phyloP scores from a whole-genome alignment of 345 rosid species.

The Populus tremula region DNA sequence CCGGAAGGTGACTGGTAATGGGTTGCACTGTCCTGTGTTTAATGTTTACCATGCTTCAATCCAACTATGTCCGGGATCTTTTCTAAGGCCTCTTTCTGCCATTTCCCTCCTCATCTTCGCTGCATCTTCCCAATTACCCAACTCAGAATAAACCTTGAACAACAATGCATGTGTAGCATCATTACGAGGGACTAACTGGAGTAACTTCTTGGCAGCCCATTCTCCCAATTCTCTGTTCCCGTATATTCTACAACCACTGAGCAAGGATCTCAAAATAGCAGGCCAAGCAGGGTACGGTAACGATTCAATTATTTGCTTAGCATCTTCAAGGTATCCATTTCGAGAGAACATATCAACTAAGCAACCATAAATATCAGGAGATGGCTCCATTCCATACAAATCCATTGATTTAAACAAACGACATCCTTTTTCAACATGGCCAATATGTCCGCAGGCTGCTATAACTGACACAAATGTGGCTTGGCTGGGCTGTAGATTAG shows the following conservation, averaged over 20 bases:
- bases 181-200: conserved; percentile 34
- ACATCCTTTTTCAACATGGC: conserved; percentile 37
- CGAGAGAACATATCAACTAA: conserved; percentile 45
- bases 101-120: conserved; percentile 21
- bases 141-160: conserved; percentile 35
- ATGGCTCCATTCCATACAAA: conserved; percentile 32
- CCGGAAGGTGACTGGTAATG: neutral
- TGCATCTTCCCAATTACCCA: conserved; percentile 41
- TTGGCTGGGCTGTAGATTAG: conserved; percentile 30
- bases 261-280: conserved; percentile 40
- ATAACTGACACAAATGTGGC: conserved; percentile 43
- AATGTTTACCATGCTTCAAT: conserved; percentile 8
- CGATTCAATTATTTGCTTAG: conserved; percentile 30
- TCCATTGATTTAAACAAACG: conserved; percentile 33
- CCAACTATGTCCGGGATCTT: conserved; percentile 39
- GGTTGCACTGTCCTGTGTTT: neutral
- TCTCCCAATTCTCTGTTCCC: conserved; percentile 37
- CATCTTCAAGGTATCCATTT: conserved; percentile 34
- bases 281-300: conserved; percentile 43
- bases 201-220: conserved; percentile 36
- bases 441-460: conserved; percentile 42
- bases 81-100: conserved; percentile 12
- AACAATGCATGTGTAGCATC: conserved; percentile 30
- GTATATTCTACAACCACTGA: conserved; percentile 42
- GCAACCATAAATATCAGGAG: conserved; percentile 40